phyloP scores from a whole-genome alignment of 495 filamentous ascomycete genomes.

The Thermochaetoides thermophila region DNA sequence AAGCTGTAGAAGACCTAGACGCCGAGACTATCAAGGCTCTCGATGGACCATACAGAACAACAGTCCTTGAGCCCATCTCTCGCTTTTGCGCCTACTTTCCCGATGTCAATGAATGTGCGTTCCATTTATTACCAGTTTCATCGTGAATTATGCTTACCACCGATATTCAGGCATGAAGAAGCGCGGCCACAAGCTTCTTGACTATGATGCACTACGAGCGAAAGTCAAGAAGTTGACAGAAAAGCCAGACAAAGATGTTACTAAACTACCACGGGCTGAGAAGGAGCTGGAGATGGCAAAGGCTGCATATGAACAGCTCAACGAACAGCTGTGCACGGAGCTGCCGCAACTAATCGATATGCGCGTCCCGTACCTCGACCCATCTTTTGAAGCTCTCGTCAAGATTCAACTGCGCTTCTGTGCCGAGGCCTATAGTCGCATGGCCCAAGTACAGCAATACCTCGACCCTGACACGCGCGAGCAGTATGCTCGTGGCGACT shows the following conservation, averaged over 20 bases:
- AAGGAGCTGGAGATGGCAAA: constrained; percentile 89
- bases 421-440: constrained; percentile 87
- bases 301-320: constrained; percentile 84
- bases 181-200: constrained; percentile 90
- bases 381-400: constrained; percentile 89
- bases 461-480: constrained; percentile 92
- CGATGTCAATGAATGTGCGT: constrained; percentile 89
- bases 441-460: constrained; percentile 99
- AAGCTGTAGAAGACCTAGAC: constrained; percentile 92
- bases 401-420: constrained; percentile 98
- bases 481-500: constrained; percentile 84
- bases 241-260: constrained; percentile 95
- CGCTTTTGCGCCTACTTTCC: constrained; percentile 98
- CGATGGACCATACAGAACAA: constrained; percentile 91
- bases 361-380: constrained; percentile 90
- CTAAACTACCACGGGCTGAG: constrained; percentile 84
- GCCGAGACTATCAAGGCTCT: constrained; percentile 96
- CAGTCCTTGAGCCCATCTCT: constrained; percentile 86
- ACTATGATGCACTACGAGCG: constrained; percentile 90
- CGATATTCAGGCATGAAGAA: constrained; percentile 79
- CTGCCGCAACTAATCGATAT: constrained; percentile 96
- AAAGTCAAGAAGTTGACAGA: constrained; percentile 94
- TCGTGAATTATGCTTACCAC: too few relatives aligned
- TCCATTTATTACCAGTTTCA: neutral
- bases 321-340: constrained; percentile 86